Percentiles rank a stretch among this genome's conserved stretches.
Evolutionary conservation across 805 yeast genomes (phyloP).

Genomic region (Lipomyces starkeyi): DNA sequence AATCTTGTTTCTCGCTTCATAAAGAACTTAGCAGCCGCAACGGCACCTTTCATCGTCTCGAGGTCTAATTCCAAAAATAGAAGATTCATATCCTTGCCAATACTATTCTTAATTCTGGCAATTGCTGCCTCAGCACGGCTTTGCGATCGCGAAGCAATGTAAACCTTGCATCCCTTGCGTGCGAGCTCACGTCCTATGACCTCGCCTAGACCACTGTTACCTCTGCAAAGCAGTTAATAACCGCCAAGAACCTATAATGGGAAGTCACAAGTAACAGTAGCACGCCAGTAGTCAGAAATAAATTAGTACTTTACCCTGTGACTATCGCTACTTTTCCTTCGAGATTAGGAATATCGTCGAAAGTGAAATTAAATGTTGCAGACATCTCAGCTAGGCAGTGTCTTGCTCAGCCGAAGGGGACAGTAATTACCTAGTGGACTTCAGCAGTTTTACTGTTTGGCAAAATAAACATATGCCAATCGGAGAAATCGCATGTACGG

Average conservation of each 20-base stretch:
- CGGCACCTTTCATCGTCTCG: slow-evolving; percentile 29
- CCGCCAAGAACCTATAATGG: background rate
- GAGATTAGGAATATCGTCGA: slow-evolving; percentile 31
- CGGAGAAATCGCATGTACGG: too few relatives aligned
- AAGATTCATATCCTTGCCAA: slow-evolving; percentile 23
- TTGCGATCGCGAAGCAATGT: slow-evolving; percentile 30
- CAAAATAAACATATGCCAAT: too few relatives aligned
- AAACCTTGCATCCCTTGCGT: slow-evolving; percentile 35
- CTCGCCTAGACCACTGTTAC: slow-evolving; percentile 36
- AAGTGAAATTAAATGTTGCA: slow-evolving; percentile 17
- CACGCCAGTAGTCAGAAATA: background rate
- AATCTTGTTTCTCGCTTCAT: slow-evolving; percentile 52
- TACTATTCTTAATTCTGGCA: slow-evolving; percentile 22
- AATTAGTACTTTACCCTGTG: slow-evolving; percentile 25
- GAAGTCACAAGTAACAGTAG: background rate
- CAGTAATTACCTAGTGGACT: background rate
- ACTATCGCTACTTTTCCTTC: slow-evolving; percentile 31
- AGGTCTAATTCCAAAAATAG: slow-evolving; percentile 32
- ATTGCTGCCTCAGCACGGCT: slow-evolving; percentile 29
- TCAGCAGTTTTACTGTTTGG: background rate
- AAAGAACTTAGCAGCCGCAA: slow-evolving; percentile 46
- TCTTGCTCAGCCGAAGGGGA: too few relatives aligned
- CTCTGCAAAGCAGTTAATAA: slow-evolving; percentile 15
- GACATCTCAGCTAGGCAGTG: background rate
- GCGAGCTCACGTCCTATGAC: slow-evolving; percentile 31